Conservation (phyloP, 768 basidiomycete species). For the Glaciozyma martinii region DNA sequence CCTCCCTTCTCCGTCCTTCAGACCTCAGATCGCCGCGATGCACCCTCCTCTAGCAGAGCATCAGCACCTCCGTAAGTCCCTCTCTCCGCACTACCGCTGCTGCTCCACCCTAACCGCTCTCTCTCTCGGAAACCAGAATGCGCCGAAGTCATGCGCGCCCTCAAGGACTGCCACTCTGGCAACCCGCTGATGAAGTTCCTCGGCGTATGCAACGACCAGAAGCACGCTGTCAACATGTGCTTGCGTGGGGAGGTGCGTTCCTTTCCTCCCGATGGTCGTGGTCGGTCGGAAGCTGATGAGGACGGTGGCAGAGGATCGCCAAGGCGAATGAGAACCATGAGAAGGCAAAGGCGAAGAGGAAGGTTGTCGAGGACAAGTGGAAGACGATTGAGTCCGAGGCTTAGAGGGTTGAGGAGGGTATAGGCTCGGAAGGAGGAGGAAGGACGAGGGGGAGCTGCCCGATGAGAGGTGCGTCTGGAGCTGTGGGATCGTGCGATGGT, state of each 20-base stretch:
- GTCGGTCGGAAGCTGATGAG: not conserved
- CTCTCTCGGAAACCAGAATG: not conserved
- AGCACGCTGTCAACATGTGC: conserved; percentile 1
- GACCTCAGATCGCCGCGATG: not conserved
- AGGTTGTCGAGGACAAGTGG: not conserved
- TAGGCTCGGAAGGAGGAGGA: too few species aligned
- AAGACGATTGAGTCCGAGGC: not conserved
- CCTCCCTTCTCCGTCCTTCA: not conserved
- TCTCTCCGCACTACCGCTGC: not conserved
- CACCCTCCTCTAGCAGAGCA: not conserved
- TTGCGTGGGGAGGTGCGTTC: conserved; percentile 5
- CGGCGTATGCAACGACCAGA: conserved; percentile 1
- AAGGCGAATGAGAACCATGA: not conserved
- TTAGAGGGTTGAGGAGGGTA: too few species aligned
- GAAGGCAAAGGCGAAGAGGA: not conserved
- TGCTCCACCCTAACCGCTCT: not conserved
- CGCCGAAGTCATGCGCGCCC: conserved; percentile 8
- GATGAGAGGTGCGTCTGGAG: too few species aligned
- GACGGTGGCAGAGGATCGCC: not conserved
- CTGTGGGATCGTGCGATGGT: too few species aligned
- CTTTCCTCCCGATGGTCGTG: too few species aligned
- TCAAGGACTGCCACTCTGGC: not conserved
- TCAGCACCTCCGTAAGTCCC: not conserved
- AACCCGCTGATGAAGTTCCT: not conserved
- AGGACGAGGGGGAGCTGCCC: too few species aligned